A percentile compares a stretch with the other conserved stretches of the same genome.
Conservation (phyloP, 768 basidiomycete species). For the Phlebiopsis flavidoalba region DNA sequence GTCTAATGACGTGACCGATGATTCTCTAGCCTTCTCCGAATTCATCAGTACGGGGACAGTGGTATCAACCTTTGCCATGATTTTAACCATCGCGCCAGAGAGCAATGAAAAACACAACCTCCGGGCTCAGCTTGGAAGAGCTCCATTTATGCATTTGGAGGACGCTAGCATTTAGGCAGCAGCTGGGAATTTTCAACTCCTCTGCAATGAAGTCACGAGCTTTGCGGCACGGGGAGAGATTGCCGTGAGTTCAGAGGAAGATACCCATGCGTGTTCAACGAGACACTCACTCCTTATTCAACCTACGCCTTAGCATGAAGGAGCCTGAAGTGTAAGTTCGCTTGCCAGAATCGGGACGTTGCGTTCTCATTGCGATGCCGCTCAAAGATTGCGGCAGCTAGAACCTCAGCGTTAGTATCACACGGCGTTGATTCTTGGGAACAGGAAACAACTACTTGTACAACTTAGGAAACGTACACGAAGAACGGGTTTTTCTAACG, state of each 20-base stretch:
- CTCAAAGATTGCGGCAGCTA: background rate
- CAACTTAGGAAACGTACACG: slow-evolving; percentile 44
- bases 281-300: background rate
- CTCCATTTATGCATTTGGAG: background rate
- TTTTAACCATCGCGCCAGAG: background rate
- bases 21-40: background rate
- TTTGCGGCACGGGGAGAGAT: background rate
- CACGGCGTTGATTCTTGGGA: too few species aligned
- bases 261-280: background rate
- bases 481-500: slow-evolving; percentile 57
- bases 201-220: background rate
- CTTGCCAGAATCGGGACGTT: background rate
- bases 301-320: background rate
- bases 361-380: background rate
- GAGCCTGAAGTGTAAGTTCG: background rate
- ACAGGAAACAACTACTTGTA: background rate
- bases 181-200: background rate
- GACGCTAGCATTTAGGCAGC: background rate
- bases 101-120: background rate
- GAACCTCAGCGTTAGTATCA: too few species aligned
- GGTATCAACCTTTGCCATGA: background rate
- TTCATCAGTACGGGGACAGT: background rate
- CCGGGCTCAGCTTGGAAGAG: background rate
- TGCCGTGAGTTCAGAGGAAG: background rate
- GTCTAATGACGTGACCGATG: slow-evolving; percentile 21